Percentiles rank a stretch among this genome's conserved stretches.
phyloP scores from a whole-genome alignment of 2,329 filamentous ascomycete species.

The Phaeophleospora eucalypticola region DNA sequence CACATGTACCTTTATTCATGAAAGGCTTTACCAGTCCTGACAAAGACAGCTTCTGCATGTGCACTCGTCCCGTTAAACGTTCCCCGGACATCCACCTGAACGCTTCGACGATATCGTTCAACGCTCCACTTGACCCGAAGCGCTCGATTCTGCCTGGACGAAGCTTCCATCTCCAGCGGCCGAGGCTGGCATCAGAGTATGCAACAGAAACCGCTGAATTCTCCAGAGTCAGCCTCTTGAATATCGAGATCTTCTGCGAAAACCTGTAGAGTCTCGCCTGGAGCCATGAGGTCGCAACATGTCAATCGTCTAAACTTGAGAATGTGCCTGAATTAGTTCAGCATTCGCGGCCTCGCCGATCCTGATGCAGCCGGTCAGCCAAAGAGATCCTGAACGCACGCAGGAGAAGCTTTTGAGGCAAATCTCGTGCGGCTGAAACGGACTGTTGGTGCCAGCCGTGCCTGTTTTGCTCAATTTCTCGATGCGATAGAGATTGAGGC shows the following conservation, averaged over 20 bases:
- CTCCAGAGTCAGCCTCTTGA: constrained; percentile 57
- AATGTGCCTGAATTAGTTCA: constrained; percentile 73
- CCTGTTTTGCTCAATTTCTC: constrained; percentile 73
- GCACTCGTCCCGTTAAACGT: no score
- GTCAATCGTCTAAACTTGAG: constrained; percentile 70
- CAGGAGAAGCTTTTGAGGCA: constrained; percentile 50
- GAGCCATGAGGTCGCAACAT: constrained; percentile 28
- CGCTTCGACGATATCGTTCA: no score
- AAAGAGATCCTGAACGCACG: no score
- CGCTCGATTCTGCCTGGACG: no score
- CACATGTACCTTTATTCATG: no score
- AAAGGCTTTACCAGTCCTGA: no score
- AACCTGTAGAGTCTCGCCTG: constrained; percentile 61
- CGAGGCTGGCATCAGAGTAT: constrained; percentile 68
- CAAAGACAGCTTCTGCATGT: no score
- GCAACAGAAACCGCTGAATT: constrained; percentile 65
- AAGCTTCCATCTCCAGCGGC: constrained; percentile 73
- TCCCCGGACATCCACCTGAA: no score
- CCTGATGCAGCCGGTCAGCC: constrained; percentile 66
- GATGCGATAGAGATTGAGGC: constrained; percentile 61
- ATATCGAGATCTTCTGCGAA: constrained; percentile 74
- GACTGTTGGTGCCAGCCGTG: constrained; percentile 56
- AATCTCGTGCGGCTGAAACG: constrained; percentile 54
- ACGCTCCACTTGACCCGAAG: no score
- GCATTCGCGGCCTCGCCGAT: constrained; percentile 66